These are phyloP conservation scores for Cryptomeria japonica DNA, from an alignment of 75 land plant genomes.

Conservation along the genomic window DNA sequence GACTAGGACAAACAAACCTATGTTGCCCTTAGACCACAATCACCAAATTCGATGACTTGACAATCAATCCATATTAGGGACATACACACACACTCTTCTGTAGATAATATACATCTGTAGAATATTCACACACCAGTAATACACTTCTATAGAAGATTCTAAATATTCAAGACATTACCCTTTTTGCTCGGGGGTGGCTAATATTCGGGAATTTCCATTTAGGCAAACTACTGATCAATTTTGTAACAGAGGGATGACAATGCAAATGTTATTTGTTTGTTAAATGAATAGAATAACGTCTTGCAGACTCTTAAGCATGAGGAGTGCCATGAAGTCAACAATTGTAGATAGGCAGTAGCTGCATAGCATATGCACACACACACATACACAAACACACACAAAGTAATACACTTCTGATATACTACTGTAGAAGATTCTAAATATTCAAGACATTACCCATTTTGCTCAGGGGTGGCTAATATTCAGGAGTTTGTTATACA, in stretches of 20 bases:
- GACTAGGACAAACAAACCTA: no score
- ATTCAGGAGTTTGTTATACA: background rate
- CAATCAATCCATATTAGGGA: no score
- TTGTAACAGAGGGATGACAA: background rate
- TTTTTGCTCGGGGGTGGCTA: background rate
- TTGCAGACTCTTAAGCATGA: background rate
- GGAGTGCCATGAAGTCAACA: background rate
- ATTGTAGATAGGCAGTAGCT: background rate
- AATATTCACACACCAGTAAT: background rate
- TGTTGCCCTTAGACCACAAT: no score
- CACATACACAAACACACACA: no score
- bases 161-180: background rate
- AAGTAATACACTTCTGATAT: background rate
- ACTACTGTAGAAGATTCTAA: background rate
- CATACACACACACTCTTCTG: no score
- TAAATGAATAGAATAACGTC: background rate
- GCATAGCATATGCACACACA: background rate
- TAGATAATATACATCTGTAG: no score
- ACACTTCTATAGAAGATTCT: background rate
- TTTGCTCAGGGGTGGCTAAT: background rate
- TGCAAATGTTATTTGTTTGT: slow-evolving; percentile 5
- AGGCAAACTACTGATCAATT: background rate
- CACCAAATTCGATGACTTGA: no score
- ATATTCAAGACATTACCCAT: background rate
- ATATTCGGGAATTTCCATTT: no score